Evolutionary conservation across 106 monocot species (phyloP).

Genomic region (Acorus gramineus): DNA sequence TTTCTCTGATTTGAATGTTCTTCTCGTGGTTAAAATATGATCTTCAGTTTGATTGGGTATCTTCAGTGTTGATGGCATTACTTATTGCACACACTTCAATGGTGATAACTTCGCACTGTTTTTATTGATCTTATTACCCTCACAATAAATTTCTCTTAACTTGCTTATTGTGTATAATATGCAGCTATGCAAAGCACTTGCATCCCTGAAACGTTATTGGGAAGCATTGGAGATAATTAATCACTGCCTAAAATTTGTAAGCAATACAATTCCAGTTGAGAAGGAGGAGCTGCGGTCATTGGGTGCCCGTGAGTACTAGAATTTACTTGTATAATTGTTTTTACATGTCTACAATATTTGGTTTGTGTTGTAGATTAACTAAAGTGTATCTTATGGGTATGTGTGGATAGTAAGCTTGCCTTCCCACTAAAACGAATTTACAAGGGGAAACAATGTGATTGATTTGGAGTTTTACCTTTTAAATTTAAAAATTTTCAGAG

Average conservation of each 20-base stretch:
- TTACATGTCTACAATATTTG: background rate
- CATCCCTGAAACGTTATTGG: constrained; percentile 46
- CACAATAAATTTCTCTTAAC: background rate
- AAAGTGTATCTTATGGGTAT: too few relatives aligned
- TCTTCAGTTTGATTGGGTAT: too few relatives aligned
- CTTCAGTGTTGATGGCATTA: too few relatives aligned
- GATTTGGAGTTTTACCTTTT: background rate
- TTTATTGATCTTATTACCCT: too few relatives aligned
- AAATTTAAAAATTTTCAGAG: background rate
- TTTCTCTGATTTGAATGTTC: too few relatives aligned
- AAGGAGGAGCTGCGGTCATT: constrained; percentile 66
- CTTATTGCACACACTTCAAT: too few relatives aligned
- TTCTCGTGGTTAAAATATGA: too few relatives aligned
- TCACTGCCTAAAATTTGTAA: constrained; percentile 29
- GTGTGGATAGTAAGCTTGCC: too few relatives aligned
- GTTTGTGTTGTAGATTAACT: too few relatives aligned
- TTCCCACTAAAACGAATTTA: too few relatives aligned
- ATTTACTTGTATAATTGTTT: background rate
- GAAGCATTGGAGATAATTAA: constrained; percentile 76
- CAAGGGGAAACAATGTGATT: too few relatives aligned
- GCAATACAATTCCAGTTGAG: constrained; percentile 34
- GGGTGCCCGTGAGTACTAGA: constrained; percentile 61
- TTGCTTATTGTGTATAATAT: constrained; percentile 4
- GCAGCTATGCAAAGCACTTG: constrained; percentile 73
- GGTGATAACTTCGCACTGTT: too few relatives aligned